Conservation (phyloP, 2,329 filamentous ascomycete species). For the Fusarium sp. region DNA sequence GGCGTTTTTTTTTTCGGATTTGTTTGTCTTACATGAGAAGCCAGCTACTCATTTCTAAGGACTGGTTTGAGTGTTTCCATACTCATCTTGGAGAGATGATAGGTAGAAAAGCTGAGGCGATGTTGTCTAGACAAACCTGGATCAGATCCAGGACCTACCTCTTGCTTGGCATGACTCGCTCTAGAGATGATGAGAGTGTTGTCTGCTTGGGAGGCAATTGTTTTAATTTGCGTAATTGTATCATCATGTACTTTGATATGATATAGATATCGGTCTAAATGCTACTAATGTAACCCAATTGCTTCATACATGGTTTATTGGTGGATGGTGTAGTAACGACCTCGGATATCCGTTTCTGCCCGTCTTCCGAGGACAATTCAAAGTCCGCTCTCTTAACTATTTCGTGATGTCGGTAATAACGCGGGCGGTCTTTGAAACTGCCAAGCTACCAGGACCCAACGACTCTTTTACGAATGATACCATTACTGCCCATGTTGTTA, state of each 20-base stretch:
- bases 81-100: constrained; percentile 7
- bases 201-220: constrained; percentile 10
- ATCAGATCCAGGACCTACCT: neutral
- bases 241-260: constrained; percentile 23
- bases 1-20: constrained; percentile 38
- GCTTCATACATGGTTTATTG: neutral
- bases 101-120: constrained; percentile 23
- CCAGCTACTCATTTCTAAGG: neutral
- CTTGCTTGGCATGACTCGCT: constrained; percentile 6
- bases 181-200: constrained; percentile 12
- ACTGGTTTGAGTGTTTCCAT: constrained; percentile 6
- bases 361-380: constrained; percentile 21
- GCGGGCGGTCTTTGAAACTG: constrained; percentile 12
- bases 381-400: constrained; percentile 21
- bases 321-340: neutral
- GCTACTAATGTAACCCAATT: neutral
- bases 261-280: constrained; percentile 7
- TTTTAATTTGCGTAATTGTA: constrained; percentile 27
- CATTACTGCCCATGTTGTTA: neutral
- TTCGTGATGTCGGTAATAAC: constrained; percentile 36
- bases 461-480: constrained; percentile 11
- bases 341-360: constrained; percentile 1
- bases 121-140: neutral
- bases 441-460: constrained; percentile 19
- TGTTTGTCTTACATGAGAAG: constrained; percentile 13